Evolutionary conservation across 2,329 filamentous ascomycete genomes (phyloP).

Genomic region (Colletotrichum sublineola): DNA sequence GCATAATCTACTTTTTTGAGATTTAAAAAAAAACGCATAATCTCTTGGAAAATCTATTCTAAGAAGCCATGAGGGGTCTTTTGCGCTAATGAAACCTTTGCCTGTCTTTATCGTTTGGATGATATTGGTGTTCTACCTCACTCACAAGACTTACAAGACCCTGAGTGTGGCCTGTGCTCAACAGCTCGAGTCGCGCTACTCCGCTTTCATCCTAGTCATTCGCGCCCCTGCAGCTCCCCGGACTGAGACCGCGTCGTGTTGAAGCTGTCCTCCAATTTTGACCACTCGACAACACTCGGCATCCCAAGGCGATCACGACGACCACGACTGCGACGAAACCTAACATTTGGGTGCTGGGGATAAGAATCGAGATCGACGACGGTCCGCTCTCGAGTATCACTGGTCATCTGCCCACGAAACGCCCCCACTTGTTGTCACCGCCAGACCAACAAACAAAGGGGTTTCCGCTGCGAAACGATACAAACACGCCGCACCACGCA

Average conservation of each 20-base stretch:
- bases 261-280: slow-evolving; percentile 42
- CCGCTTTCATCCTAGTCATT: slow-evolving; percentile 36
- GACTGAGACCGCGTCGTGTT: slow-evolving; percentile 43
- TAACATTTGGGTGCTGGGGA: background rate
- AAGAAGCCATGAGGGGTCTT: background rate
- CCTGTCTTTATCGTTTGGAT: background rate
- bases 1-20: slow-evolving; percentile 38
- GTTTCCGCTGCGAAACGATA: slow-evolving; percentile 33
- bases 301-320: slow-evolving; percentile 26
- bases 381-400: background rate
- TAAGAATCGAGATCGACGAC: background rate
- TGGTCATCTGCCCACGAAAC: slow-evolving; percentile 9
- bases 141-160: slow-evolving; percentile 33
- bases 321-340: slow-evolving; percentile 31
- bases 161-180: slow-evolving; percentile 35
- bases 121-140: background rate
- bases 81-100: background rate
- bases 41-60: rapidly evolving
- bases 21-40: background rate
- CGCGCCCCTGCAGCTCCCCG: slow-evolving; percentile 44
- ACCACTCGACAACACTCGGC: slow-evolving; percentile 30
- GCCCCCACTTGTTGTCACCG: slow-evolving; percentile 37
- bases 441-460: slow-evolving; percentile 41
- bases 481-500: slow-evolving; percentile 11
- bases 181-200: slow-evolving; percentile 34